These are phyloP conservation scores for Cystobasidium sp. DNA, from an alignment of 1,284 basidiomycete genomes.

Conservation along the genomic window DNA sequence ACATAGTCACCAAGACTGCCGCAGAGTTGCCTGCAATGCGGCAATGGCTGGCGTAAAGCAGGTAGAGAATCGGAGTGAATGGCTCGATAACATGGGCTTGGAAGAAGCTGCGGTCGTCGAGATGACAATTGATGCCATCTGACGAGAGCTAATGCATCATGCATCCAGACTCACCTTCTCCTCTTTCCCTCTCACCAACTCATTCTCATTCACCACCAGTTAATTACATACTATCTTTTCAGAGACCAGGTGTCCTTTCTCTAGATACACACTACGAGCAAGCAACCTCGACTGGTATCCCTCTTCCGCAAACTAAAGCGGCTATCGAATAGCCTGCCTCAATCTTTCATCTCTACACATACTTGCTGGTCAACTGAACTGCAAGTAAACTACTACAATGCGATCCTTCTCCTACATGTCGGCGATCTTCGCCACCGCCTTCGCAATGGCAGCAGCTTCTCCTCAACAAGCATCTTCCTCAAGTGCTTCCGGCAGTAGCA, in stretches of 20 bases:
- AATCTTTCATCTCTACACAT: not conserved
- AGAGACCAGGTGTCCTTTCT: conserved; percentile 10
- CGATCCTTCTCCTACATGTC: conserved; percentile 34
- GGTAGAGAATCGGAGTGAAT: not conserved
- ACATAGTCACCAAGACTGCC: conserved; percentile 15
- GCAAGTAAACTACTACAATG: conserved; percentile 27
- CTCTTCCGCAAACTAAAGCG: not conserved
- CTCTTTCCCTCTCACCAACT: conserved; percentile 22
- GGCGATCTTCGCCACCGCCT: conserved; percentile 33
- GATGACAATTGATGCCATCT: conserved; percentile 4
- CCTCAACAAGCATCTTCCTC: conserved; percentile 14
- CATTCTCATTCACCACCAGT: not conserved
- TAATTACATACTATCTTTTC: not conserved
- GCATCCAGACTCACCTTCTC: not conserved
- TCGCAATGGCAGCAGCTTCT: conserved; percentile 21
- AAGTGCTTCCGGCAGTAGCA: not conserved
- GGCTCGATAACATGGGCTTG: not conserved
- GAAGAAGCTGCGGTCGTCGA: conserved; percentile 12
- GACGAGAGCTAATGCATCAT: conserved; percentile 9
- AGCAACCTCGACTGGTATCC: conserved; percentile 14
- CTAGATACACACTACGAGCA: not conserved
- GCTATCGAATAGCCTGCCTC: conserved; percentile 4
- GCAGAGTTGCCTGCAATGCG: conserved; percentile 18
- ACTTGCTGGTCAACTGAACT: not conserved
- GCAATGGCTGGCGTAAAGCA: conserved; percentile 17